Conservation (phyloP, 768 basidiomycete species). For the Mycena epipterygia region DNA sequence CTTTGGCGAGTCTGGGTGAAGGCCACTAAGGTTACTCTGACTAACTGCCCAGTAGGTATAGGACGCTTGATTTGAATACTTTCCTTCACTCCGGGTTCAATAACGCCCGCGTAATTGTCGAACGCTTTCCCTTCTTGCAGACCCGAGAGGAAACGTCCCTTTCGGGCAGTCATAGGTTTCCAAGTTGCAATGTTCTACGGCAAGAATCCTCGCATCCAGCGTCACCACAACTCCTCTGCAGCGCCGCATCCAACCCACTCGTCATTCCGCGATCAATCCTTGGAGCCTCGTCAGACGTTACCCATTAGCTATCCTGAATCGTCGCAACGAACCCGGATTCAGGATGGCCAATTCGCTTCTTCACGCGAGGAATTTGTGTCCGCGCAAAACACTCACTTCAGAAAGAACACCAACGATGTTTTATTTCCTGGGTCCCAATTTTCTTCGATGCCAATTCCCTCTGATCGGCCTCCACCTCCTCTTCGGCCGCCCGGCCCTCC, state of each 20-base stretch:
- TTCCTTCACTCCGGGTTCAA: too few species aligned
- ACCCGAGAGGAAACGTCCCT: too few species aligned
- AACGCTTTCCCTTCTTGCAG: too few species aligned
- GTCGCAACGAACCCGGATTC: slow-evolving; percentile 16
- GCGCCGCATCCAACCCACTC: not conserved
- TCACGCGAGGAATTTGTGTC: not conserved
- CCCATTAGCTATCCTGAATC: slow-evolving; percentile 20
- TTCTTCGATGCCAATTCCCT: slow-evolving; percentile 10
- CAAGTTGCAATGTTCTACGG: not conserved
- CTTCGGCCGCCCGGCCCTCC: slow-evolving; percentile 8
- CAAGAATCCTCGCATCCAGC: not conserved
- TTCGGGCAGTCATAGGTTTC: too few species aligned
- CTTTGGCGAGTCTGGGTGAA: not conserved
- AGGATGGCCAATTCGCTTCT: not conserved
- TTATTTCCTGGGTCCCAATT: not conserved
- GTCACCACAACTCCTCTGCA: not conserved
- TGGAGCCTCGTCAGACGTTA: not conserved
- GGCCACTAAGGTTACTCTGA: not conserved
- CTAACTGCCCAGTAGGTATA: not conserved
- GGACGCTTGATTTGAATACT: not conserved
- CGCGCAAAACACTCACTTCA: not conserved
- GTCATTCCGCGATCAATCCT: not conserved
- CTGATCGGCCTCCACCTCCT: slow-evolving; percentile 19
- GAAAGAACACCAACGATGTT: not conserved
- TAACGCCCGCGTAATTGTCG: too few species aligned